Conservation (phyloP, 257 asterid species). For the Hygrophila difformis region DNA sequence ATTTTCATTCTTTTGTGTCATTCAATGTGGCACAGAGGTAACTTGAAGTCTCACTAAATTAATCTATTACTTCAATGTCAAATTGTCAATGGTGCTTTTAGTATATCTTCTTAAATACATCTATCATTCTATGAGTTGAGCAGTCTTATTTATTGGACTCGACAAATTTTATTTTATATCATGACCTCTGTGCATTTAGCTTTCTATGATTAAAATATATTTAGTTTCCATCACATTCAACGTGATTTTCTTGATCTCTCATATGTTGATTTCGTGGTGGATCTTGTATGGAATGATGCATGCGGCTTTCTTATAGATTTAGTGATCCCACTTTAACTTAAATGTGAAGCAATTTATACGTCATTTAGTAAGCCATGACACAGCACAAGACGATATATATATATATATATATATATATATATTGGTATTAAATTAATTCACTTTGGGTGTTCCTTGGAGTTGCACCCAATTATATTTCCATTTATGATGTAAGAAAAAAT, state of each 20-base stretch:
- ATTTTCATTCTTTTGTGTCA: constrained; percentile 93
- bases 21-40: constrained; percentile 86
- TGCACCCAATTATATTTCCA: no score
- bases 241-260: background rate
- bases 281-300: constrained; percentile 5
- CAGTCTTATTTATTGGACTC: constrained; percentile 2
- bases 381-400: no score
- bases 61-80: no score
- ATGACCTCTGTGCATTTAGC: background rate
- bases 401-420: no score
- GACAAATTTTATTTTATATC: no score
- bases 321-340: background rate
- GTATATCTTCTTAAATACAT: background rate
- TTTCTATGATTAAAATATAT: background rate
- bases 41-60: background rate
- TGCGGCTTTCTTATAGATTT: constrained; percentile 2
- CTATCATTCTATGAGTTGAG: background rate
- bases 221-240: background rate
- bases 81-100: no score
- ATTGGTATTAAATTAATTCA: no score
- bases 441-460: no score
- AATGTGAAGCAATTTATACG: background rate
- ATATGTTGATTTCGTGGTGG: background rate
- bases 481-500: no score
- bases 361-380: background rate